phyloP scores from a whole-genome alignment of 257 asterid genomes.

The Handroanthus guayacan region DNA sequence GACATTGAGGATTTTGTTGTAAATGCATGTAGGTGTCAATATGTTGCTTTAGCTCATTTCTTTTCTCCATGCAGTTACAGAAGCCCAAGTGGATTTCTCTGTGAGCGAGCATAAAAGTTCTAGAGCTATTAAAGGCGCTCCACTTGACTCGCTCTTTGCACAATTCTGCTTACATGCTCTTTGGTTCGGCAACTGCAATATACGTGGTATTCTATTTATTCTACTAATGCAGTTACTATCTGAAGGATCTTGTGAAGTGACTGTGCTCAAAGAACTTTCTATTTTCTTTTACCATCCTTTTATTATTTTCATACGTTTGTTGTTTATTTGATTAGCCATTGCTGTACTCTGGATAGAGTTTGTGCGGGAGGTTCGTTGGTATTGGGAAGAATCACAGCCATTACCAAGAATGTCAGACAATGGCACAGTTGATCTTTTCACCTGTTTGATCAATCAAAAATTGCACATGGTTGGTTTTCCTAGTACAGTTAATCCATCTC shows the following conservation, averaged over 20 bases:
- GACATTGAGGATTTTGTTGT: conserved; percentile 1
- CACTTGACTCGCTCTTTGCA: conserved; percentile 70
- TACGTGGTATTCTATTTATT: conserved; percentile 57
- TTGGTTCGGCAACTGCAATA: conserved; percentile 85
- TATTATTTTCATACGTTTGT: conserved; percentile 11
- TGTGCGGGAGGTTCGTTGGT: conserved; percentile 84
- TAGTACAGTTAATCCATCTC: background rate
- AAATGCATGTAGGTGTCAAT: conserved; percentile 23
- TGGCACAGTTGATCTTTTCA: conserved; percentile 66
- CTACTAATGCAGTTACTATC: background rate
- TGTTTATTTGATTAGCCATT: conserved; percentile 54
- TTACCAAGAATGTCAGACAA: conserved; percentile 64
- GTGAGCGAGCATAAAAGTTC: conserved; percentile 58
- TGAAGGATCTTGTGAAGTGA: conserved; percentile 24
- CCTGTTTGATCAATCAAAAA: conserved; percentile 76
- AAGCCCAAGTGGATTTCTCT: conserved; percentile 40
- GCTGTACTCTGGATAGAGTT: conserved; percentile 88
- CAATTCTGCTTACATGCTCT: conserved; percentile 83
- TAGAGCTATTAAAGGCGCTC: conserved; percentile 71
- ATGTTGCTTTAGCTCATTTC: conserved; percentile 24
- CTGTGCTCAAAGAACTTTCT: background rate
- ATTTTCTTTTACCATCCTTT: background rate
- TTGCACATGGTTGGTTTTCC: conserved; percentile 67
- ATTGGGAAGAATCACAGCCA: conserved; percentile 85
- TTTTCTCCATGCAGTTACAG: conserved; percentile 44